Evolutionary conservation across 2,329 filamentous ascomycete genomes (phyloP).

Genomic region (Penicillium sclerotigenum): DNA sequence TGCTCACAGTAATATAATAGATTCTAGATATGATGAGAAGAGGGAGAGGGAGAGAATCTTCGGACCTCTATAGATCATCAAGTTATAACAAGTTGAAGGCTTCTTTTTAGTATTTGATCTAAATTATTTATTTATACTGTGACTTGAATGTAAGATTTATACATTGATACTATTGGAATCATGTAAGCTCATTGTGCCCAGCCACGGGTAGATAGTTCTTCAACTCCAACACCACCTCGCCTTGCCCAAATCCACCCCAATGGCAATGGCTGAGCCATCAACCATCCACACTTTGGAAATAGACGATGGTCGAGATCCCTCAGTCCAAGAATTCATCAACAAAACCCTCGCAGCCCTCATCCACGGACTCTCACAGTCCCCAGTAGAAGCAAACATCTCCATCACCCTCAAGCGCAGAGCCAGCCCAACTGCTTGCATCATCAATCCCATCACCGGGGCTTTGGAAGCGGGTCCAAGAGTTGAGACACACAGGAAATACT

Average conservation of each 20-base stretch:
- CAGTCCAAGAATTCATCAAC: conserved; percentile 33
- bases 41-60: neutral
- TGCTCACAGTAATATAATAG: no score
- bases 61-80: neutral
- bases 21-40: neutral
- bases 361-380: conserved; percentile 23
- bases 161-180: neutral
- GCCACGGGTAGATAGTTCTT: neutral
- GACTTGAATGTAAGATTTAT: neutral
- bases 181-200: neutral
- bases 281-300: neutral
- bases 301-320: conserved; percentile 8
- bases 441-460: conserved; percentile 31
- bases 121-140: neutral
- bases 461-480: conserved; percentile 23
- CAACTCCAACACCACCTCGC: neutral
- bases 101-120: neutral
- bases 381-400: conserved; percentile 27
- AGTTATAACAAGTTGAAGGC: neutral
- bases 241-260: neutral
- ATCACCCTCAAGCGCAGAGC: conserved; percentile 32
- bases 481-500: conserved; percentile 36
- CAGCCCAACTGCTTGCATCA: conserved; percentile 18
- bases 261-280: neutral
- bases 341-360: conserved; percentile 25